phyloP scores from a whole-genome alignment of 2,329 filamentous ascomycete species.

The Penicillium sp. region DNA sequence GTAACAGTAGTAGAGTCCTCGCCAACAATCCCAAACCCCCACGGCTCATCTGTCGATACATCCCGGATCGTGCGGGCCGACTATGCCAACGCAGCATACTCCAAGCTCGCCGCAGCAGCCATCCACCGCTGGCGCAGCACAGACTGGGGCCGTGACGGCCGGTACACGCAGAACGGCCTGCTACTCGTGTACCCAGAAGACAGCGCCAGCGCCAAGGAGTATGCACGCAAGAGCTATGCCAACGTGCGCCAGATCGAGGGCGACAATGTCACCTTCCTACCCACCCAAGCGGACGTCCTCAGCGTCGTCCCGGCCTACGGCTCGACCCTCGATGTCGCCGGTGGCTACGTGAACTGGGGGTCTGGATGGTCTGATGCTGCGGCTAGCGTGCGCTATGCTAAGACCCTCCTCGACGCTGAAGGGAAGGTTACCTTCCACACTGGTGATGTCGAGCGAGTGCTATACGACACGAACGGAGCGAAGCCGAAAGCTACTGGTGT shows the following conservation, averaged over 20 bases:
- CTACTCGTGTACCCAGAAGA: conserved; percentile 39
- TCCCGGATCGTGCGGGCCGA: conserved; percentile 67
- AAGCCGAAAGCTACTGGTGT: conserved; percentile 52
- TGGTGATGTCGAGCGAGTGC: conserved; percentile 36
- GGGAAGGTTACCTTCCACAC: conserved; percentile 36
- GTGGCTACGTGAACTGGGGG: conserved; percentile 48
- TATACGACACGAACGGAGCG: conserved; percentile 22
- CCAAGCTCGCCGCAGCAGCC: conserved; percentile 67
- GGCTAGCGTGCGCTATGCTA: conserved; percentile 39
- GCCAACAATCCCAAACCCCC: conserved; percentile 54
- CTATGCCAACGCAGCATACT: conserved; percentile 77
- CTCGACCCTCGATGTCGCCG: conserved; percentile 32
- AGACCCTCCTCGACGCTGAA: conserved; percentile 36
- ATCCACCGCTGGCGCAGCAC: conserved; percentile 63
- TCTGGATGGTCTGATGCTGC: conserved; percentile 48
- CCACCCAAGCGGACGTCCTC: conserved; percentile 34
- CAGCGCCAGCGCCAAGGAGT: conserved; percentile 31
- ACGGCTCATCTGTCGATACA: conserved; percentile 59
- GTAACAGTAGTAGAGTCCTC: conserved; percentile 60
- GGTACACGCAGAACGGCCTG: conserved; percentile 46
- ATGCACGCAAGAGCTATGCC: conserved; percentile 40
- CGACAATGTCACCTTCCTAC: conserved; percentile 35
- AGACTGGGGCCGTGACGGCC: conserved; percentile 43
- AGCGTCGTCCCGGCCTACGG: conserved; percentile 37
- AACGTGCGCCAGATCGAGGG: conserved; percentile 39